Evolutionary conservation across 1,284 basidiomycete species (phyloP).

Genomic region (Cryptococcus amylolentus): DNA sequence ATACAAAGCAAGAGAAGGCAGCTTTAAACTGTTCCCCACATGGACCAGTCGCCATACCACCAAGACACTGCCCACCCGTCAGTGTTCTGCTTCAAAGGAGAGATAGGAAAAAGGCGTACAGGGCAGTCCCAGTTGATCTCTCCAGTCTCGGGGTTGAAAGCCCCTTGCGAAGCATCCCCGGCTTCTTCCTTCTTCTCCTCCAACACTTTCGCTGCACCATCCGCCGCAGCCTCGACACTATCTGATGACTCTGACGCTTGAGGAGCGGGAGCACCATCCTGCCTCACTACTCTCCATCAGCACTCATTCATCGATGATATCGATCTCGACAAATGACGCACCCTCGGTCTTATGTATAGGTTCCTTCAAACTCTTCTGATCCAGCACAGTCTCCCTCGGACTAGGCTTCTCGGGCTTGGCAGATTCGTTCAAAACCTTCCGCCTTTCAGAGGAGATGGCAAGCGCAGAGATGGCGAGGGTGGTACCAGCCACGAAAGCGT

Average conservation of each 20-base stretch:
- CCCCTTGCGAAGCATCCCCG: slow-evolving; percentile 43
- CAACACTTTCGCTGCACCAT: slow-evolving; percentile 12
- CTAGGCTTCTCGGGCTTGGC: not conserved
- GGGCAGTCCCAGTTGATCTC: slow-evolving; percentile 99
- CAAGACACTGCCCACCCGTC: slow-evolving; percentile 61
- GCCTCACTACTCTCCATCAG: slow-evolving; percentile 2
- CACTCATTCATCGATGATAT: not conserved
- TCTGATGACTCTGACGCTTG: slow-evolving; percentile 1
- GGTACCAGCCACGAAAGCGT: slow-evolving; percentile 10
- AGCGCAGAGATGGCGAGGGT: slow-evolving; percentile 10
- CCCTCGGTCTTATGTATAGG: slow-evolving; percentile 16
- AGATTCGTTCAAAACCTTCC: slow-evolving; percentile 12
- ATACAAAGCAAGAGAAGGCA: slow-evolving; percentile 96
- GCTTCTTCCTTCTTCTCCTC: slow-evolving; percentile 26
- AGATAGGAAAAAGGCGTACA: slow-evolving; percentile 25
- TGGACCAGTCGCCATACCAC: slow-evolving; percentile 96
- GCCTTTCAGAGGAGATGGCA: slow-evolving; percentile 10
- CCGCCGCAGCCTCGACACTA: slow-evolving; percentile 1
- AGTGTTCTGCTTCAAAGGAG: not conserved
- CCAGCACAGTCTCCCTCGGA: slow-evolving; percentile 16
- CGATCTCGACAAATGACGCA: slow-evolving; percentile 8
- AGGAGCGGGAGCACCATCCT: not conserved
- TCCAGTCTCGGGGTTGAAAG: slow-evolving; percentile 85
- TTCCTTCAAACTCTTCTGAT: slow-evolving; percentile 22
- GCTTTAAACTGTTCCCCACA: slow-evolving; percentile 92